A percentile compares a stretch with the other conserved stretches of the same genome.
These are phyloP conservation scores for Monilinia fructicola DNA, from an alignment of 2,329 filamentous ascomycete species.

Conservation along the genomic window DNA sequence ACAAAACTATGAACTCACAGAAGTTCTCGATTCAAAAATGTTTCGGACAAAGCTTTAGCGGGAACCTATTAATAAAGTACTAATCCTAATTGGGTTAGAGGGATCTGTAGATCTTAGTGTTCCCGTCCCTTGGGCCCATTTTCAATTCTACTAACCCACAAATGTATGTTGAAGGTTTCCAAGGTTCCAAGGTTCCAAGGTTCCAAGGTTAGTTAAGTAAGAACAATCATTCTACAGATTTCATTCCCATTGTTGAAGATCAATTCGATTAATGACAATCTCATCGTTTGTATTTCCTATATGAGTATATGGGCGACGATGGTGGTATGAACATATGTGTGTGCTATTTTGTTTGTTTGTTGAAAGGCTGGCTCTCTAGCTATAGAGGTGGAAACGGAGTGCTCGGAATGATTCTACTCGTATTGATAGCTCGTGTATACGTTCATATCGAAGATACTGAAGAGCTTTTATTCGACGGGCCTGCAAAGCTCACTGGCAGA, in stretches of 20 bases:
- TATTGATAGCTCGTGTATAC: too few relatives aligned
- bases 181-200: too few relatives aligned
- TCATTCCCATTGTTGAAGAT: neutral
- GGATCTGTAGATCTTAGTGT: neutral
- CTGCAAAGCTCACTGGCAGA: too few relatives aligned
- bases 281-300: neutral
- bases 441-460: too few relatives aligned
- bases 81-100: neutral
- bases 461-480: too few relatives aligned
- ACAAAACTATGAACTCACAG: neutral
- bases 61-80: neutral
- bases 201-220: too few relatives aligned
- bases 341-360: too few relatives aligned
- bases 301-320: too few relatives aligned
- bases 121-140: neutral
- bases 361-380: too few relatives aligned
- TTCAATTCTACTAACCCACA: neutral
- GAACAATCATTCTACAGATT: neutral
- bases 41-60: neutral
- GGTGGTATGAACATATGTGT: too few relatives aligned
- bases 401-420: too few relatives aligned
- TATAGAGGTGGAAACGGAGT: too few relatives aligned
- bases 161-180: neutral
- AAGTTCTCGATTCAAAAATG: neutral
- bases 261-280: neutral